phyloP scores from a whole-genome alignment of 345 rosid species.

The Melaleuca quinquenervia region DNA sequence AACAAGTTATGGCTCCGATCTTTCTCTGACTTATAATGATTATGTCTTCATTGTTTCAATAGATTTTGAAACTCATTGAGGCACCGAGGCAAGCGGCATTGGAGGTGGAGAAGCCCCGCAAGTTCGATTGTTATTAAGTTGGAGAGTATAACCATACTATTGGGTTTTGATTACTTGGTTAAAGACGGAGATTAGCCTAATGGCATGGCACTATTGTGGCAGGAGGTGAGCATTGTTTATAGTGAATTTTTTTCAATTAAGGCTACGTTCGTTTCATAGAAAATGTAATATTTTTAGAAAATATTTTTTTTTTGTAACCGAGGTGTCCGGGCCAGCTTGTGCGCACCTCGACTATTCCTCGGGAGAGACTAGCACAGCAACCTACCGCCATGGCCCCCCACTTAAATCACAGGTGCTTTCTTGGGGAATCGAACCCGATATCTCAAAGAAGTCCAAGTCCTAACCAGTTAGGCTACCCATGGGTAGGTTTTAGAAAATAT shows the following conservation, averaged over 20 bases:
- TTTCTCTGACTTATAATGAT: neutral
- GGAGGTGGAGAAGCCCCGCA: neutral
- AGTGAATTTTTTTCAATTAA: neutral
- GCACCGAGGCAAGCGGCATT: fast-evolving
- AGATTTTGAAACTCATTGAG: neutral
- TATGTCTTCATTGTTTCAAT: neutral
- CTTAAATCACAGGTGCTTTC: too few species aligned
- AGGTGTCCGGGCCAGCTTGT: too few species aligned
- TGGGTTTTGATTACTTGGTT: neutral
- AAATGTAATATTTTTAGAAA: too few species aligned
- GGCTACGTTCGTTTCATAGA: too few species aligned
- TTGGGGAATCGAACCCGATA: too few species aligned
- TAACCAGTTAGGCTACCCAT: too few species aligned
- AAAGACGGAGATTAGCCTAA: neutral
- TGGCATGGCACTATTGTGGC: neutral
- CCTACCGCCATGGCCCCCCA: too few species aligned
- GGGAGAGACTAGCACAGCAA: too few species aligned
- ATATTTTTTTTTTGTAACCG: too few species aligned
- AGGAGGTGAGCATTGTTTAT: neutral
- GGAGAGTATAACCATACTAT: neutral
- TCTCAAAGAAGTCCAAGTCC: too few species aligned
- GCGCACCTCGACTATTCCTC: too few species aligned
- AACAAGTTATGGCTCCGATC: neutral
- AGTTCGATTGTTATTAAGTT: neutral
- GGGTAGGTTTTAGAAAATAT: too few species aligned